phyloP scores from a whole-genome alignment of 257 asterid genomes.

The Gynochthodes officinalis region DNA sequence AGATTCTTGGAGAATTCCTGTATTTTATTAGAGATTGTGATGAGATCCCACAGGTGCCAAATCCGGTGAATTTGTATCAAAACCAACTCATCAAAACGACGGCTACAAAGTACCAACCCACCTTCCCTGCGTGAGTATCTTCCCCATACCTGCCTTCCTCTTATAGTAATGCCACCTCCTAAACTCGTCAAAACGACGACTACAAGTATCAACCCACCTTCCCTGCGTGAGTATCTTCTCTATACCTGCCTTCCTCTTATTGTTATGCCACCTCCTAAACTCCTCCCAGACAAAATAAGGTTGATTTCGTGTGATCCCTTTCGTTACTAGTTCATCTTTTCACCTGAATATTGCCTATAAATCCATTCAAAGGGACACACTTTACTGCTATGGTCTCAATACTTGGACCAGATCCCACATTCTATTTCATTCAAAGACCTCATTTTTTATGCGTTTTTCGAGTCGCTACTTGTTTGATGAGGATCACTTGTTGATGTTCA shows the following conservation, averaged over 20 bases:
- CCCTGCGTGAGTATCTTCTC: background rate
- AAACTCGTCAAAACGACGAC: background rate
- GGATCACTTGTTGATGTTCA: background rate
- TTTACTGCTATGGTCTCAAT: background rate
- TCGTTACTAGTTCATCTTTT: background rate
- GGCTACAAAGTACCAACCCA: background rate
- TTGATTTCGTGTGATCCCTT: background rate
- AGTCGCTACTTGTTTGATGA: background rate
- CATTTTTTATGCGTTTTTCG: background rate
- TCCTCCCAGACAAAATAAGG: background rate
- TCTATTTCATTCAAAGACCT: background rate
- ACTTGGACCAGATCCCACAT: slow-evolving; percentile 4
- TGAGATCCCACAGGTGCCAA: too few species aligned
- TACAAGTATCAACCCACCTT: background rate
- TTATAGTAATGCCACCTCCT: background rate
- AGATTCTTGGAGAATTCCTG: background rate
- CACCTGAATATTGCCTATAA: background rate
- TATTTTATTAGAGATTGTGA: too few species aligned
- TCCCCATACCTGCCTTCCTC: background rate
- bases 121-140: background rate
- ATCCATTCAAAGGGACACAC: background rate
- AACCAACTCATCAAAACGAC: background rate
- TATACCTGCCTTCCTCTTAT: background rate
- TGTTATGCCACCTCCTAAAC: background rate
- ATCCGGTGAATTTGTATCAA: background rate